phyloP scores from a whole-genome alignment of 2,329 filamentous ascomycete species.

The Cladophialophora immunda region DNA sequence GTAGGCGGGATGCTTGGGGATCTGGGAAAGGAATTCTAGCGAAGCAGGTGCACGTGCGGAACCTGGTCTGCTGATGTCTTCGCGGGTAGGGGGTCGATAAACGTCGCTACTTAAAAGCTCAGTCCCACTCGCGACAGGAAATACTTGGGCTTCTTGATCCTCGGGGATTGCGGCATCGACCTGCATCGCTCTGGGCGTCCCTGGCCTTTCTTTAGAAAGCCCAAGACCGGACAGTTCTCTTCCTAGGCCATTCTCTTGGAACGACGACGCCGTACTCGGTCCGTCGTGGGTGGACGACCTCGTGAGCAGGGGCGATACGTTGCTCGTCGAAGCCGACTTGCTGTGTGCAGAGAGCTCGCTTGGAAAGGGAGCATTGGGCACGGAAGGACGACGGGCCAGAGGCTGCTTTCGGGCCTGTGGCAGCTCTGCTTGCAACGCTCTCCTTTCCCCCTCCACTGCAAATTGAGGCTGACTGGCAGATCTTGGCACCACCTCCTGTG shows the following conservation, averaged over 20 bases:
- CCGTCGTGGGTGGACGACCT: slow-evolving; percentile 55
- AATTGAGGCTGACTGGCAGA: slow-evolving; percentile 34
- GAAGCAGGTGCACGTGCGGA: slow-evolving; percentile 31
- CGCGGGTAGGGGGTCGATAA: slow-evolving; percentile 48
- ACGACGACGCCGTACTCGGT: slow-evolving; percentile 47
- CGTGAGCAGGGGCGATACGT: slow-evolving; percentile 43
- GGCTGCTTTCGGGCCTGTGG: slow-evolving; percentile 88
- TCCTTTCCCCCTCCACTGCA: slow-evolving; percentile 73
- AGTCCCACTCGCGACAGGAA: slow-evolving; percentile 63
- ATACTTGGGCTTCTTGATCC: slow-evolving; percentile 58
- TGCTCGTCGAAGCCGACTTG: slow-evolving; percentile 49
- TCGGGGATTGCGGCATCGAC: slow-evolving; percentile 59
- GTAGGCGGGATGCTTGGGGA: slow-evolving; percentile 41
- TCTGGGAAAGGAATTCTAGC: slow-evolving; percentile 33
- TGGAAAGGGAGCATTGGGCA: slow-evolving; percentile 81
- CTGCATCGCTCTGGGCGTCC: slow-evolving; percentile 91
- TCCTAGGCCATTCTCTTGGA: slow-evolving; percentile 65
- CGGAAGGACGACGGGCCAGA: slow-evolving; percentile 79
- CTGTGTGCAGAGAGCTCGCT: slow-evolving; percentile 54
- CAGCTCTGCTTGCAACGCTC: slow-evolving; percentile 80
- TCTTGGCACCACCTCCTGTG: slow-evolving; percentile 17
- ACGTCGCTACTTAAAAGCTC: slow-evolving; percentile 48
- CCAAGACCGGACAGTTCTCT: slow-evolving; percentile 19
- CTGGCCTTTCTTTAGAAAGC: slow-evolving; percentile 65
- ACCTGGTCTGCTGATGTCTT: slow-evolving; percentile 30